Evolutionary conservation across 1,139 yeast genomes (phyloP).

Genomic region (Chernovozyma sophiae-reginae): DNA sequence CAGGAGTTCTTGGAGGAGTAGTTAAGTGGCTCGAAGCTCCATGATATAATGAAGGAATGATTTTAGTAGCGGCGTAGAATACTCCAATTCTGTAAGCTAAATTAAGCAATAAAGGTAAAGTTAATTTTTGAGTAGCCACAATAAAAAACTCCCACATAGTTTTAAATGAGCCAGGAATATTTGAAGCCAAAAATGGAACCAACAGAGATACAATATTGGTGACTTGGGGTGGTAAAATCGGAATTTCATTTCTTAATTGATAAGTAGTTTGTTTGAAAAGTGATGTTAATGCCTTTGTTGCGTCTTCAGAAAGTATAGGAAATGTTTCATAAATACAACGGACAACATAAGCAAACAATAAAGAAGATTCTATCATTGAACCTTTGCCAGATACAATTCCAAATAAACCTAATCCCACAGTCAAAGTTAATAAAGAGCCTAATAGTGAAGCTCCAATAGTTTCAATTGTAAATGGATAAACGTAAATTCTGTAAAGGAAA

Average conservation of each 20-base stretch:
- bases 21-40: constrained; percentile 30
- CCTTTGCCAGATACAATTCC: constrained; percentile 85
- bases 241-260: constrained; percentile 36
- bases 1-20: constrained; percentile 33
- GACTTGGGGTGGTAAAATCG: constrained; percentile 38
- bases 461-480: constrained; percentile 67
- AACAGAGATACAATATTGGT: constrained; percentile 37
- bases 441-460: constrained; percentile 74
- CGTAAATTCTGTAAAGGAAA: constrained; percentile 79
- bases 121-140: constrained; percentile 68
- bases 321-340: constrained; percentile 88
- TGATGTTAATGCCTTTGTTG: constrained; percentile 34
- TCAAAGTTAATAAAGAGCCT: constrained; percentile 78
- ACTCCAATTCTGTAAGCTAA: constrained; percentile 82
- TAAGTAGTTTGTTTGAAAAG: constrained; percentile 36
- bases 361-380: constrained; percentile 81
- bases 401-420: constrained; percentile 69
- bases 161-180: constrained; percentile 54
- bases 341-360: constrained; percentile 84
- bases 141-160: constrained; percentile 68
- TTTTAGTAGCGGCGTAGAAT: constrained; percentile 89
- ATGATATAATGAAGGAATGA: constrained; percentile 71
- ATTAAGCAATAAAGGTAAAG: constrained; percentile 77
- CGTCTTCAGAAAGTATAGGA: constrained; percentile 67
- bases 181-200: constrained; percentile 47